A percentile compares a stretch with the other conserved stretches of the same genome.
These are phyloP conservation scores for Alternaria hordeiaustralica DNA, from an alignment of 2,329 filamentous ascomycete species.

Conservation along the genomic window DNA sequence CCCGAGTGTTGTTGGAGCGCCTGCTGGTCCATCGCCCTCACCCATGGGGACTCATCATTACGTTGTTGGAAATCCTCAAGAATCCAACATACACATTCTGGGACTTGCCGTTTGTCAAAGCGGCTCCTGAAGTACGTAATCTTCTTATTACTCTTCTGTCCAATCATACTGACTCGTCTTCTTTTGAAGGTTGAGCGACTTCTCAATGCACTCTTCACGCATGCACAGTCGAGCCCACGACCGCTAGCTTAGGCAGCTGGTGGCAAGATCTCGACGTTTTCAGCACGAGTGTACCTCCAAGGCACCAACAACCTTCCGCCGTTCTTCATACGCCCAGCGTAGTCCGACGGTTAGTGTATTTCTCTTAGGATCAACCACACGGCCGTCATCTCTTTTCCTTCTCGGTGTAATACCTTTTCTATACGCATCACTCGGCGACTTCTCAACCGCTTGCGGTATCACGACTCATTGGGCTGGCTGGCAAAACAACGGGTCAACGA, in stretches of 20 bases:
- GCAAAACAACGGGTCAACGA: conserved; percentile 28
- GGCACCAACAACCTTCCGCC: conserved; percentile 32
- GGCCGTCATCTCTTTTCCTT: conserved; percentile 20
- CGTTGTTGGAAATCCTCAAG: conserved; percentile 86
- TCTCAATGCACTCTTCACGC: conserved; percentile 55
- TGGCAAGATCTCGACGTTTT: conserved; percentile 13
- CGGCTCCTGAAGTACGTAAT: conserved; percentile 72
- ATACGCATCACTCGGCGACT: conserved; percentile 16
- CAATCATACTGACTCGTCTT: conserved; percentile 21
- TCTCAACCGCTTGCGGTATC: conserved; percentile 24
- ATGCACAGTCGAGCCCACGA: conserved; percentile 56
- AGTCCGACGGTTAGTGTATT: conserved; percentile 29
- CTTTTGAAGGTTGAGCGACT: conserved; percentile 52
- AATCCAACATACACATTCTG: conserved; percentile 92
- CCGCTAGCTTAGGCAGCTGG: conserved; percentile 35
- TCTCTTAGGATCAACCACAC: conserved; percentile 23
- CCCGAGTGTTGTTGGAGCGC: conserved; percentile 85
- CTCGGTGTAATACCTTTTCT: conserved; percentile 23
- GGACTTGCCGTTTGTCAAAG: conserved; percentile 89
- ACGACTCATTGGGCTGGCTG: conserved; percentile 33
- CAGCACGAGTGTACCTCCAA: conserved; percentile 18
- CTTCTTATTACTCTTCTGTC: conserved; percentile 6
- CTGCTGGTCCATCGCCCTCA: conserved; percentile 89
- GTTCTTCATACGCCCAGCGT: conserved; percentile 43
- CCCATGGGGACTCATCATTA: conserved; percentile 92